Percentiles rank a stretch among this genome's conserved stretches.
Conservation (phyloP, 352 stramenopile genomes). For the Pythium coloratum region DNA sequence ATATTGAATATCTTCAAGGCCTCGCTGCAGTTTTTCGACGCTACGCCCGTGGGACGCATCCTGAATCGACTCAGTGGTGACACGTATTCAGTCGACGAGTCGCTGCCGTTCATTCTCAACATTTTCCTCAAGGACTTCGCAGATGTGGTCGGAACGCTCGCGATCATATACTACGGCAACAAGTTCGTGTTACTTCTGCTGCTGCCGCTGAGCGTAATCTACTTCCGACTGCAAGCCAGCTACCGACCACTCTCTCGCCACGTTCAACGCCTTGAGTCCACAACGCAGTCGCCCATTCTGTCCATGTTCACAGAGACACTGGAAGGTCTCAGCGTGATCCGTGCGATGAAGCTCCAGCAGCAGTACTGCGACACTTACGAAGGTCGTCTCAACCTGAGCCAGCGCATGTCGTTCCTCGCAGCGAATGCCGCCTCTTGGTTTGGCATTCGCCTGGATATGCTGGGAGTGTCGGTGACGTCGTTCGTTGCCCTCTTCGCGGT, state of each 20-base stretch:
- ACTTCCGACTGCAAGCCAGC: constrained; percentile 55
- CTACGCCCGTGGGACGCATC: constrained; percentile 64
- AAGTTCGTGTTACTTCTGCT: constrained; percentile 73
- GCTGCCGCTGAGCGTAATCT: constrained; percentile 65
- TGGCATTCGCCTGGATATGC: constrained; percentile 77
- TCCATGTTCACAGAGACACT: constrained; percentile 75
- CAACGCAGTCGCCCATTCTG: constrained; percentile 75
- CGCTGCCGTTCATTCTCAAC: constrained; percentile 88
- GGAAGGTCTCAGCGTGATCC: constrained; percentile 67
- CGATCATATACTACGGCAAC: constrained; percentile 82
- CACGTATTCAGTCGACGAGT: constrained; percentile 85
- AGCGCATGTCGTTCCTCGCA: constrained; percentile 74
- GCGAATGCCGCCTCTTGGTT: constrained; percentile 84
- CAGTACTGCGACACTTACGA: constrained; percentile 49
- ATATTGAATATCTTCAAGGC: constrained; percentile 54
- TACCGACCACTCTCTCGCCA: constrained; percentile 80
- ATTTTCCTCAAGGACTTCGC: constrained; percentile 84
- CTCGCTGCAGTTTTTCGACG: constrained; percentile 68
- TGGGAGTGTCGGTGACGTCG: constrained; percentile 79
- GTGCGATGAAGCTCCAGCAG: constrained; percentile 44
- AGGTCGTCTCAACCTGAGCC: constrained; percentile 54
- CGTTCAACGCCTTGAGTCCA: constrained; percentile 63
- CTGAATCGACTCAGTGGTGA: constrained; percentile 81
- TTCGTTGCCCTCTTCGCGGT: constrained; percentile 84
- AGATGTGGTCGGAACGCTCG: constrained; percentile 67